These are phyloP conservation scores for Fraxinus sp. DNA, from an alignment of 305 asterid species.

Conservation along the genomic window DNA sequence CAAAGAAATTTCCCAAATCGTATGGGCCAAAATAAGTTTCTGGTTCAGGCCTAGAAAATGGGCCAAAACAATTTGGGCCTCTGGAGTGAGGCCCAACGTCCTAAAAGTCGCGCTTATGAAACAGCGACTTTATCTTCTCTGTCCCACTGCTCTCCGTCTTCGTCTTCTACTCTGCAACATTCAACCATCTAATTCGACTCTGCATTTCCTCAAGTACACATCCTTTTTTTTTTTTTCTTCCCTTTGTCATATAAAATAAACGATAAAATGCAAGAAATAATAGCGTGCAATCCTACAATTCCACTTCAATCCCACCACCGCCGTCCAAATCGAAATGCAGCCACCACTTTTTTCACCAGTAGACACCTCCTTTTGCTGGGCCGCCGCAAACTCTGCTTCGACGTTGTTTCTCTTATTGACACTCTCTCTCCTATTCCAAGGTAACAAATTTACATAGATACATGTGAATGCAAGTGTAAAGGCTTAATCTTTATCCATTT, in stretches of 20 bases:
- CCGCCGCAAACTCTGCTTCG: conserved; percentile 87
- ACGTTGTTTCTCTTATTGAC: conserved; percentile 43
- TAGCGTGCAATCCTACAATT: conserved; percentile 25
- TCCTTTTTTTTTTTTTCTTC: neutral
- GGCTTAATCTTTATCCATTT: neutral
- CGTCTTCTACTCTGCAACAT: conserved; percentile 19
- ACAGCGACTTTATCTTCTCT: conserved; percentile 20
- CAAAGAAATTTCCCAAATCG: neutral
- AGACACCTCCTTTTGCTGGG: conserved; percentile 40
- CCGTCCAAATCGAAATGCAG: neutral
- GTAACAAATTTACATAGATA: conserved; percentile 27
- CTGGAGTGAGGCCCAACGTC: neutral
- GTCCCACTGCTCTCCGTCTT: neutral
- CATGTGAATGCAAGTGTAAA: neutral
- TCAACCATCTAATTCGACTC: conserved; percentile 18
- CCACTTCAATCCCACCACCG: conserved; percentile 31
- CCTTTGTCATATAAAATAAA: neutral
- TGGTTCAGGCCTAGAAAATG: neutral
- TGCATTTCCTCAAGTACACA: neutral
- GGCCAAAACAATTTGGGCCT: neutral
- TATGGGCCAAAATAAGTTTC: neutral
- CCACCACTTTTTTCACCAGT: conserved; percentile 25
- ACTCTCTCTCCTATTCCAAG: conserved; percentile 33
- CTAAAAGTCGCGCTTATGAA: conserved; percentile 15
- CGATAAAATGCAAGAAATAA: conserved; percentile 38